These are phyloP conservation scores for Dryas integrifolia DNA, from an alignment of 331 rosid species.

Conservation along the genomic window DNA sequence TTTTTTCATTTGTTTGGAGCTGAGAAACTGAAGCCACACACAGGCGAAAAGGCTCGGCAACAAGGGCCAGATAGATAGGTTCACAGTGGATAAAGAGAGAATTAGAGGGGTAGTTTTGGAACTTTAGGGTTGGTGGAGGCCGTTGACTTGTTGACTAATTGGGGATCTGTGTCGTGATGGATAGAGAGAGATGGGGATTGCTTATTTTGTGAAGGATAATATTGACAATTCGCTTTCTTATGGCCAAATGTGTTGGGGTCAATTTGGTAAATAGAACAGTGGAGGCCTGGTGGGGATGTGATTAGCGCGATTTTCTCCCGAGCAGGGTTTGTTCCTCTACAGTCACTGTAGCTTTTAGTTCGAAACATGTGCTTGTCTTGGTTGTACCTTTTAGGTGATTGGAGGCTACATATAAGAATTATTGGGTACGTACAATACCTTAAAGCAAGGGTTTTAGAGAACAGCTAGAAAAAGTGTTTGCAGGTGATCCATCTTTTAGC, in stretches of 20 bases:
- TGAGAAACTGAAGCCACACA: slow-evolving; percentile 45
- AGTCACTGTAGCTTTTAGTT: not conserved
- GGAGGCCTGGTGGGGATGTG: too few species aligned
- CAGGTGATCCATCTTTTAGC: not conserved
- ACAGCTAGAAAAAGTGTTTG: too few species aligned
- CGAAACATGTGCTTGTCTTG: not conserved
- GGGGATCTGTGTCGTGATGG: not conserved
- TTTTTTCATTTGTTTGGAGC: not conserved
- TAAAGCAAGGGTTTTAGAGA: not conserved
- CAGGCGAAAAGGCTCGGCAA: slow-evolving; percentile 10
- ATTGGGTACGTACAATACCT: too few species aligned
- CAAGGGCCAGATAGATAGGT: slow-evolving; percentile 3
- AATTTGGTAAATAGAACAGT: not conserved
- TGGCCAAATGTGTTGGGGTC: not conserved
- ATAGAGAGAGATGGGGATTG: not conserved
- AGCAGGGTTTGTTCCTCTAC: not conserved
- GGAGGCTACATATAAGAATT: too few species aligned
- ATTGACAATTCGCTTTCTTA: not conserved
- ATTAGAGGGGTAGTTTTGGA: slow-evolving; percentile 27
- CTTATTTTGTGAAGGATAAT: not conserved
- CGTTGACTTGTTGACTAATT: slow-evolving; percentile 29
- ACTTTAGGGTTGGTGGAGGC: not conserved
- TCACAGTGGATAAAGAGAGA: slow-evolving; percentile 5
- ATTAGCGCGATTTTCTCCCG: too few species aligned
- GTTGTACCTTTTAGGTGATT: not conserved